Base-by-base conservation (phyloP, 169 alveolate species). In the Eimeria sp. region DNA sequence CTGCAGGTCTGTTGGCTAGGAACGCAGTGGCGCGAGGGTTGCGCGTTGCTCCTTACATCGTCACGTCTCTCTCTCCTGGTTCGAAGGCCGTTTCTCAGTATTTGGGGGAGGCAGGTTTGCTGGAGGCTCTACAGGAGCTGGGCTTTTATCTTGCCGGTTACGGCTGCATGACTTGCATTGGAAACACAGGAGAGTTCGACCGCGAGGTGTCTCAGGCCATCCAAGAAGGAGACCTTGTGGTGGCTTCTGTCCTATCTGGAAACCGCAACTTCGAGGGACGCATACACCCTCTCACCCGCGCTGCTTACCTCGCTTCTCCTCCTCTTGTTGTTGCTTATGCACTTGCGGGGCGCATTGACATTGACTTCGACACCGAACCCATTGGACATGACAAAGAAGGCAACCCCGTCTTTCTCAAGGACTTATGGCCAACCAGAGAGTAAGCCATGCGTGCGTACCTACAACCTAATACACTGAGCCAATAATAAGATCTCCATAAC, bases 141-240 rank as follows among this genome's bases (percentile, higher is more conserved):
- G 99, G 99, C 40, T 99, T 99, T 97, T 98, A 98, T 72, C 97
- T 97, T 30, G 99, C 99, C 45, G 99, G 99, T 27, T 99, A 98
- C 97, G 99, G 99, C 20, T 99, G 99, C 98, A 99, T 99, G 99
- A 99, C 99, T 20, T 99, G 99, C 97, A 99, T 99, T 87, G 99
- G 99, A 20, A 99, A 99, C 98, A 98, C 99, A 83, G 99, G 99
- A 18, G 99, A 99, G 63, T 96, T 99, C n/a, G 99, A 98, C 95
- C 98, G 97, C 40, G 99, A 97, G 95, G 99, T 99, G n/a, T 93
- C 97, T 43, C 98, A 97, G n/a, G 99, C 99, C 63, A 98, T 99
- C 87, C 97, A 90, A 82, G 96, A 97, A 54, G 97, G 98, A 83
- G 99, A 98, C 87, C 96, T 99, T 93, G 99, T 99, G 49, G 99